Base-by-base conservation (phyloP, 441 rosid species). In the Populus hybrid region DNA sequence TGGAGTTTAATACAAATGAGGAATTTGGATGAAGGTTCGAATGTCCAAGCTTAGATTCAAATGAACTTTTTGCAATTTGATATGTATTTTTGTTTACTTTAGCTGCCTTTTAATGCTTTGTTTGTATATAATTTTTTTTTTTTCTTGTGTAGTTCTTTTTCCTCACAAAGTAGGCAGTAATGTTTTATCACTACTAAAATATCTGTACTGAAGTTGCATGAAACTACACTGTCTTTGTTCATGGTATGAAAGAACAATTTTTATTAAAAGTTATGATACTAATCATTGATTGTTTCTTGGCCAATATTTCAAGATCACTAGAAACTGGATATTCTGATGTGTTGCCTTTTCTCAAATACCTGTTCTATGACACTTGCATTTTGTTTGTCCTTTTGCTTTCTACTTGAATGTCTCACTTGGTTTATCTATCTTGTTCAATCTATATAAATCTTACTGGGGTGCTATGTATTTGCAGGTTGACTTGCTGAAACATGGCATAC, bases 401-500 rank as follows among this genome's bases (percentile, higher is more conserved):
- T 14, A n/a, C 35, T 68, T 9, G 10, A 28, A 18, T 34, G 18
- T 32, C 16, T 12, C 35, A 30, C 21, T 18, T 30, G 71, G 35
- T 18, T 68, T 30, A 35, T 12, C 20, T 11, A 18, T 4, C 42
- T 28, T 28, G 40, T 16, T 12, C 3, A n/a, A 34, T 16, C 35
- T 30, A 28, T 18, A 68, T 30, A 20, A 20, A 2, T 30, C 21
- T 6, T 26, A 73, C 50, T 75, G 57, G 57, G 53, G 57, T 46
- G 57, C 24, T 75, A 24, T 72, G 30, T 36, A 0, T 28, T 66
- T 83, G 79, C 89, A 93, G 98, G 96, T 93, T 73, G 96, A 90
- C 88, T 83, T 91, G 84, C 80, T 93, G 87, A 93, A 93, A 78
- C 94, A 91, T 84, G 89, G 90, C 74, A 89, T 93, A 78, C 91